phyloP scores from a whole-genome alignment of 2,329 filamentous ascomycete species.

The Hymenoscyphus albidus region DNA sequence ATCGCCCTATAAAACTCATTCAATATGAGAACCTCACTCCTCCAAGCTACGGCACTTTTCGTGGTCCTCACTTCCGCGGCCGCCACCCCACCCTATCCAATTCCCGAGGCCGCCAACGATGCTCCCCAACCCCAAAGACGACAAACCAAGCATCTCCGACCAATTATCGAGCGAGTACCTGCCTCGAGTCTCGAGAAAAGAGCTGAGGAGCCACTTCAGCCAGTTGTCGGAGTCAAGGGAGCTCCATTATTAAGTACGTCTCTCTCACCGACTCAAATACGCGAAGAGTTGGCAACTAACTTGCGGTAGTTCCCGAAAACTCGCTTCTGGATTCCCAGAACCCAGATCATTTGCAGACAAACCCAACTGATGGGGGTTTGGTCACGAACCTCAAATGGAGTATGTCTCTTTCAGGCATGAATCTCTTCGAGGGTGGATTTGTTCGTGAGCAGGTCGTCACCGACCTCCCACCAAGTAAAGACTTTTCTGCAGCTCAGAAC shows the following conservation, averaged over 20 bases:
- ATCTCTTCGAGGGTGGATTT: constrained; percentile 5
- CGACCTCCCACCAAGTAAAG: constrained; percentile 9
- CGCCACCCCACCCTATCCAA: not conserved
- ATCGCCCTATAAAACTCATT: not conserved
- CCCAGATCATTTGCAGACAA: not conserved
- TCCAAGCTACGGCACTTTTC: not conserved
- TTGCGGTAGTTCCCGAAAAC: constrained; percentile 3
- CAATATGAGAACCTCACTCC: not conserved
- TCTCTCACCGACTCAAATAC: not conserved
- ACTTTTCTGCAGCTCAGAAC: constrained; percentile 12
- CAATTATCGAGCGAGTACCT: constrained; percentile 1
- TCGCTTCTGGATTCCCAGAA: constrained; percentile 3
- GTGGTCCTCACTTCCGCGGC: not conserved
- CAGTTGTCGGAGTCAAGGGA: constrained; percentile 9
- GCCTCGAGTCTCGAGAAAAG: not conserved
- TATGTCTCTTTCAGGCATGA: constrained; percentile 8
- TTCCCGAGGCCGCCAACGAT: not conserved
- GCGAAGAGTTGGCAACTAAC: not conserved
- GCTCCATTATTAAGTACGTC: constrained; percentile 3
- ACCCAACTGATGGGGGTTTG: constrained; percentile 6
- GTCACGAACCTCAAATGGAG: constrained; percentile 11
- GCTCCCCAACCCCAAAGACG: not conserved
- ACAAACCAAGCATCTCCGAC: constrained; percentile 9
- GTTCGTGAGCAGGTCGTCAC: constrained; percentile 11
- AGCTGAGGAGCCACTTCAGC: not conserved